A percentile compares a stretch with the other conserved stretches of the same genome.
Evolutionary conservation across 2,329 filamentous ascomycete genomes (phyloP).

Genomic region (Cryphonectria japonica): DNA sequence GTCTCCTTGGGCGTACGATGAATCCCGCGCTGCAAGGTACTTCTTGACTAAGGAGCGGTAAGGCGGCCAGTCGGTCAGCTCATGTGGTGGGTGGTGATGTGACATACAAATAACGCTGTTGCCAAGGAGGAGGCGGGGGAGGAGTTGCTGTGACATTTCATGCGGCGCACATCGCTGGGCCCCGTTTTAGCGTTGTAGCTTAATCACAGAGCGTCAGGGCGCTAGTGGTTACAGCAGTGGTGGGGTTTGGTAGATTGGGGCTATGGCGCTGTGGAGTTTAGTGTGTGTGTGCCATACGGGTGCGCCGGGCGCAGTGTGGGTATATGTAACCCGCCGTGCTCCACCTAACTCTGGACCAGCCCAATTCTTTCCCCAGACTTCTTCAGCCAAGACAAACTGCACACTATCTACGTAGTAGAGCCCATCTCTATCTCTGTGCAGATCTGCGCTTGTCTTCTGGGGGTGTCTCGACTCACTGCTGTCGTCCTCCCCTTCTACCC

Average conservation of each 20-base stretch:
- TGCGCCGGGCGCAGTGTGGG: background rate
- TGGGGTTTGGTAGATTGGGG: background rate
- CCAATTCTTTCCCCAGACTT: constrained; percentile 1
- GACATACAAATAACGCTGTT: no score
- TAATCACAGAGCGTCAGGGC: background rate
- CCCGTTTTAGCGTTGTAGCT: background rate
- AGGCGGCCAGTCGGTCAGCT: background rate
- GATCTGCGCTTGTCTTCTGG: background rate
- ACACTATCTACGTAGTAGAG: background rate
- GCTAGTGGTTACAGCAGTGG: background rate
- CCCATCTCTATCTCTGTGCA: background rate
- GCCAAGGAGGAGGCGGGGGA: no score
- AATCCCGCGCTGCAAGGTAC: background rate
- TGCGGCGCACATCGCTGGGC: no score
- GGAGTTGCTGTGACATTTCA: background rate
- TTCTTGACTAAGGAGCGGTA: background rate
- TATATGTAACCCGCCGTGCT: background rate
- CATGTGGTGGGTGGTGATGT: no score
- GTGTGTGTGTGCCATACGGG: background rate
- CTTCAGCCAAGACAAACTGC: background rate
- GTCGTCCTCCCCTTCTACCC: background rate
- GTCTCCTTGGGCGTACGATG: background rate
- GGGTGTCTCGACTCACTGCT: background rate
- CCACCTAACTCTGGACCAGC: background rate
- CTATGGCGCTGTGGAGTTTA: background rate